Evolutionary conservation across 352 stramenopile species (phyloP), one percentile per base, ranked within the genome.

Genomic region (Phytophthora citricola): DNA sequence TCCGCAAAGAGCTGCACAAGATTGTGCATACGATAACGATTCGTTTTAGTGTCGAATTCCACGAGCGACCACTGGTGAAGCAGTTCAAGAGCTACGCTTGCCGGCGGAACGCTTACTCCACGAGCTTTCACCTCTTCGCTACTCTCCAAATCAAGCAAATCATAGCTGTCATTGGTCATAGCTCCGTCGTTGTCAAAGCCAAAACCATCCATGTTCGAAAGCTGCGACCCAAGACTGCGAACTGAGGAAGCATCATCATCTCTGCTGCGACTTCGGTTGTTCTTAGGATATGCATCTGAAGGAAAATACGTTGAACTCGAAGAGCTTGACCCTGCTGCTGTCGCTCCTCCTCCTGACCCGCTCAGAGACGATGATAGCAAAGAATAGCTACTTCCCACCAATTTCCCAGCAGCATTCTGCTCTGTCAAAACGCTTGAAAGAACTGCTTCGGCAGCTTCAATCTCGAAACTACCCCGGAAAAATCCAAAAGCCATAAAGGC

Each of bases 401-500:
- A 59, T 9, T 66, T 70, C 6, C 38, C 52, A 49, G 41, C 24
- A 29, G 44, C 51, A 38, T 68, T 70, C 27, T 46, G 49, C 15
- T 66, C 49, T 10, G 70, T 54, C 20, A 69, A 77, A 46, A 79
- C 62, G 45, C 80, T 81, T n/a, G 76, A 90, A 4, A 94, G 58
- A 38, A 94, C 80, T 24, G 87, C 83, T 45, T 87, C 74, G 14
- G 83, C 87, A 7, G 87, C 87, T 50, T 86, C 73, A 17, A 88
- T 71, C 43, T 93, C 83, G 32, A 94, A 94, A 17, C 71, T 89
- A 49, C 87, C 84, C 22, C 87, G 83, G 56, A 94, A 94, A 44
- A 94, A 91, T 11, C 87, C 87, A 29, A 94, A 79, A 15, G 81
- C 84, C 84, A 94, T 93, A 46, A 94, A 94, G 1, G 84, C 86